A percentile compares a stretch with the other conserved stretches of the same genome.
phyloP scores from a whole-genome alignment of 129 eudicot species.

The Helianthus tuberosus region DNA sequence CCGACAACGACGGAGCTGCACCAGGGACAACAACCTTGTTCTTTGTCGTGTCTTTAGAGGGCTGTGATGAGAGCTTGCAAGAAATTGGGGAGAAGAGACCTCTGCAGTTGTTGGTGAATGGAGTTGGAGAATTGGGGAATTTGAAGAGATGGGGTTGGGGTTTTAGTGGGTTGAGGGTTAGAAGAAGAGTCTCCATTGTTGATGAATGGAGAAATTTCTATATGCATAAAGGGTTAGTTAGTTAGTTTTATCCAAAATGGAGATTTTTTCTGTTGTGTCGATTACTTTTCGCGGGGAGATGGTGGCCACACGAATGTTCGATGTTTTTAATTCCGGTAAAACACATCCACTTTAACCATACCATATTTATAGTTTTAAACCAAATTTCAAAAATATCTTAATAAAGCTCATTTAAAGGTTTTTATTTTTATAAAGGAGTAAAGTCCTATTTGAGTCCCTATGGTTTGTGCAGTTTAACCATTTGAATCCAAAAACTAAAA shows the following conservation, averaged over 20 bases:
- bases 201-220: constrained; percentile 24
- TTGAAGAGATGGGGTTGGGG: constrained; percentile 35
- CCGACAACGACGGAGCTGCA: constrained; percentile 66
- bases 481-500: too few relatives aligned
- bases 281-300: constrained; percentile 19
- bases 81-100: constrained; percentile 27
- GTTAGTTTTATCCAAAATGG: constrained; percentile 27
- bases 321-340: neutral
- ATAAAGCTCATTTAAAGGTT: too few relatives aligned
- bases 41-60: constrained; percentile 34
- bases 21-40: constrained; percentile 57
- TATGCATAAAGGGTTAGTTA: constrained; percentile 16
- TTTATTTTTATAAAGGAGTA: too few relatives aligned
- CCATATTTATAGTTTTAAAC: neutral
- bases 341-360: neutral
- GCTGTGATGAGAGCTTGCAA: constrained; percentile 47
- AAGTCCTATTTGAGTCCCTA: too few relatives aligned
- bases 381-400: too few relatives aligned
- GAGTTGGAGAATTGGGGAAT: constrained; percentile 21
- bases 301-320: constrained; percentile 31
- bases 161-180: constrained; percentile 36
- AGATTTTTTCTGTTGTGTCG: neutral
- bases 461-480: too few relatives aligned
- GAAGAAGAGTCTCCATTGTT: constrained; percentile 45
- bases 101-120: constrained; percentile 16